Evolutionary conservation across 2,329 filamentous ascomycete species (phyloP).

Genomic region (Diaporthe citri): DNA sequence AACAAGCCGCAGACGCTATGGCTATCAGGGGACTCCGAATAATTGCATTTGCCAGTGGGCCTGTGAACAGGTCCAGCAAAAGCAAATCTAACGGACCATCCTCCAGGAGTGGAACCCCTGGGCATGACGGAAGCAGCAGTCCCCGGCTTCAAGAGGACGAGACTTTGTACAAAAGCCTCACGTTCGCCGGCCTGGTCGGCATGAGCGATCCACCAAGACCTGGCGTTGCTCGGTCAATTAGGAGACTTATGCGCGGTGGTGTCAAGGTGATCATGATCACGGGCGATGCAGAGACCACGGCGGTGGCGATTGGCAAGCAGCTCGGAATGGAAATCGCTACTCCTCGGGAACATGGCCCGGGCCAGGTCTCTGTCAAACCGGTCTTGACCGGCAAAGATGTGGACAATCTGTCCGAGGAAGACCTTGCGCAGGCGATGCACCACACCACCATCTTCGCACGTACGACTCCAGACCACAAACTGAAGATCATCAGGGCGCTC

Average conservation of each 20-base stretch:
- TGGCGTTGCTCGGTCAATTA: slow-evolving; percentile 89
- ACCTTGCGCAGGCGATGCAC: slow-evolving; percentile 86
- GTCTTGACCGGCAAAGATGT: slow-evolving; percentile 92
- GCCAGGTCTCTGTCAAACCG: slow-evolving; percentile 72
- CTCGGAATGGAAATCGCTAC: slow-evolving; percentile 88
- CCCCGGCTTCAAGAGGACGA: slow-evolving; percentile 65
- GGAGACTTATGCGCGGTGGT: slow-evolving; percentile 90
- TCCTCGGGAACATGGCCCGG: slow-evolving; percentile 63
- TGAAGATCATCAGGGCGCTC: slow-evolving; percentile 94
- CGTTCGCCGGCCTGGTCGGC: slow-evolving; percentile 92
- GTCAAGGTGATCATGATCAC: slow-evolving; percentile 99
- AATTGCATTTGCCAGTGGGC: slow-evolving; percentile 91
- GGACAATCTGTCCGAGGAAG: slow-evolving; percentile 89
- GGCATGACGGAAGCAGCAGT: slow-evolving; percentile 54
- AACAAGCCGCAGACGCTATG: slow-evolving; percentile 86
- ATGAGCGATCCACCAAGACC: slow-evolving; percentile 97
- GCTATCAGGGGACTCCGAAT: slow-evolving; percentile 91
- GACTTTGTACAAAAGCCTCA: slow-evolving; percentile 83
- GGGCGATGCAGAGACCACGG: slow-evolving; percentile 94
- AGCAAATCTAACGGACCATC: slow-evolving; percentile 53
- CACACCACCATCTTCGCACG: slow-evolving; percentile 95
- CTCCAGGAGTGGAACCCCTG: slow-evolving; percentile 66
- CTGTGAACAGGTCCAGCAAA: slow-evolving; percentile 64
- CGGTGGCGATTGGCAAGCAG: slow-evolving; percentile 91
- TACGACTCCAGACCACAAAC: slow-evolving; percentile 96